These are phyloP conservation scores for Didymella pomorum DNA, from an alignment of 2,329 filamentous ascomycete species.

Conservation along the genomic window DNA sequence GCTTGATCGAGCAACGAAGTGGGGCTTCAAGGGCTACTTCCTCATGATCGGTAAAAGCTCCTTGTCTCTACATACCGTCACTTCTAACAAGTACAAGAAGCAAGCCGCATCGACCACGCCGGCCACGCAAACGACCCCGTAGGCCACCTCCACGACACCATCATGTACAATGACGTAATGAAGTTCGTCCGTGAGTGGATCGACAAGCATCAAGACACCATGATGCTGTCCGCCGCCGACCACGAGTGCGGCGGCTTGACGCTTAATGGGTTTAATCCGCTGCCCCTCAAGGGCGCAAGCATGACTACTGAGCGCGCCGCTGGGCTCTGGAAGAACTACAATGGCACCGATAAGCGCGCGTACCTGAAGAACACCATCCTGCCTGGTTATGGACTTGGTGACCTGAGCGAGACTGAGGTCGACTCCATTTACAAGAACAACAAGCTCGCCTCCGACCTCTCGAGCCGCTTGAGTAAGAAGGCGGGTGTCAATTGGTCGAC, in stretches of 20 bases:
- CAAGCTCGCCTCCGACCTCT: conserved; percentile 40
- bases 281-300: conserved; percentile 39
- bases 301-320: conserved; percentile 46
- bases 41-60: conserved; percentile 41
- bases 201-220: conserved; percentile 50
- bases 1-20: conserved; percentile 46
- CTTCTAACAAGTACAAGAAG: conserved; percentile 4
- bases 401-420: conserved; percentile 32
- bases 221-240: conserved; percentile 53
- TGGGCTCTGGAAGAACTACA: conserved; percentile 38
- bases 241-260: conserved; percentile 54
- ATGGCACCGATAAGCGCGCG: conserved; percentile 41
- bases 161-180: conserved; percentile 54
- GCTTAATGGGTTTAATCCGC: conserved; percentile 50
- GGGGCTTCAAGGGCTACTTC: conserved; percentile 51
- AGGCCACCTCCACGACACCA: conserved; percentile 48
- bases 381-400: conserved; percentile 42
- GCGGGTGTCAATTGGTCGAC: conserved; percentile 50
- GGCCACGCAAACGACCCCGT: conserved; percentile 39
- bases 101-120: conserved; percentile 34
- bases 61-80: no score
- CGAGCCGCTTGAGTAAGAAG: conserved; percentile 40
- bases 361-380: conserved; percentile 39
- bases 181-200: conserved; percentile 52
- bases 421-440: conserved; percentile 39